phyloP scores from a whole-genome alignment of 2,329 filamentous ascomycete species.

The Fusarium nanum region DNA sequence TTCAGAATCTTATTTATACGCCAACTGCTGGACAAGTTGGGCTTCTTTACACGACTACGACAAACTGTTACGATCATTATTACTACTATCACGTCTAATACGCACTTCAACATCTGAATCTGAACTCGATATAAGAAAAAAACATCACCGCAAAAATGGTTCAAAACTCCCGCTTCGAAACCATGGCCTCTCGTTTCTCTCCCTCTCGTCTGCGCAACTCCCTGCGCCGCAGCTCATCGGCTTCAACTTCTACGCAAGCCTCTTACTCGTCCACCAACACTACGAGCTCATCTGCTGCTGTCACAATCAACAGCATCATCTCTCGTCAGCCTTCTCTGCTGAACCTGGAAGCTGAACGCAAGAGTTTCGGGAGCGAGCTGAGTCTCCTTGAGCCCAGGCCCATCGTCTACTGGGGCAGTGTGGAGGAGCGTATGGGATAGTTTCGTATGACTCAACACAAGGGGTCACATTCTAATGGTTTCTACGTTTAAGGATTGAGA shows the following conservation, averaged over 20 bases:
- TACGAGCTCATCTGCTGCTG: conserved; percentile 58
- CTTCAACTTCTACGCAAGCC: conserved; percentile 50
- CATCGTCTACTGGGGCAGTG: conserved; percentile 71
- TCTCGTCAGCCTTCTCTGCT: conserved; percentile 67
- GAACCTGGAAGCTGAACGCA: conserved; percentile 68
- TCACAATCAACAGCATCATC: conserved; percentile 69
- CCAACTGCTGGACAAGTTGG: conserved; percentile 46
- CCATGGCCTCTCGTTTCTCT: conserved; percentile 63
- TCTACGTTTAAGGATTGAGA: conserved; percentile 4
- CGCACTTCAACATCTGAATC: not conserved
- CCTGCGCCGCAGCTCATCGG: conserved; percentile 63
- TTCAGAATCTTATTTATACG: conserved; percentile 11
- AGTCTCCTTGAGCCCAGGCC: conserved; percentile 71
- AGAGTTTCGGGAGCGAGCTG: conserved; percentile 64
- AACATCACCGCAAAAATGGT: conserved; percentile 26
- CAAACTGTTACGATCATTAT: conserved; percentile 3
- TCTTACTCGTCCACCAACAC: conserved; percentile 59
- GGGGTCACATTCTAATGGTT: conserved; percentile 7
- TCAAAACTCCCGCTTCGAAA: conserved; percentile 58
- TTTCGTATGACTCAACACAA: conserved; percentile 13
- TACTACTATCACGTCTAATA: conserved; percentile 4
- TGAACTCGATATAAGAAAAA: not conserved
- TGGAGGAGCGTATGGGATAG: conserved; percentile 69
- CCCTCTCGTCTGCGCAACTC: conserved; percentile 62
- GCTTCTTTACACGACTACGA: not conserved